Evolutionary conservation across 805 yeast genomes (phyloP).

Genomic region (Starmerella sp.): DNA sequence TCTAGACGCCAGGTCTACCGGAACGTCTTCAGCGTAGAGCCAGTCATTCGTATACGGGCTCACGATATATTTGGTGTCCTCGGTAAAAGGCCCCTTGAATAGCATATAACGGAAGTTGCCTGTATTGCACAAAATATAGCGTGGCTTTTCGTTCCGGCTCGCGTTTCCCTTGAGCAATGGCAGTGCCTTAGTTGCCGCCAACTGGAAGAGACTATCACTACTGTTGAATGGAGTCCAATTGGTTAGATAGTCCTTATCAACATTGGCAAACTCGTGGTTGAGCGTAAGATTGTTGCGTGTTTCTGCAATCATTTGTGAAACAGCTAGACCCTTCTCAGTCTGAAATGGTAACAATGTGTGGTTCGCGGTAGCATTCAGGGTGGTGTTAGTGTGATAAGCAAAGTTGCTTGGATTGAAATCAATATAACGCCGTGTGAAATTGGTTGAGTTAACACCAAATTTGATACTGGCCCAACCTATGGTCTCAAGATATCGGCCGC

Average conservation of each 20-base stretch:
- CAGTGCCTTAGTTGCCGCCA: slow-evolving; percentile 49
- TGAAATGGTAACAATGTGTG: slow-evolving; percentile 30
- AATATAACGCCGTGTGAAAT: slow-evolving; percentile 54
- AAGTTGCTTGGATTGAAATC: slow-evolving; percentile 74
- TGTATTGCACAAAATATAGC: slow-evolving; percentile 63
- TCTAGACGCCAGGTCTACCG: slow-evolving; percentile 43
- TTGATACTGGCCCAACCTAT: slow-evolving; percentile 72
- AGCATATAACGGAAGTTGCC: slow-evolving; percentile 84
- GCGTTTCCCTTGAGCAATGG: slow-evolving; percentile 28
- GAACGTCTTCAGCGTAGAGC: slow-evolving; percentile 51
- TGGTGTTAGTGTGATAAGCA: slow-evolving; percentile 42
- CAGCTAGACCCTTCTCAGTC: slow-evolving; percentile 43
- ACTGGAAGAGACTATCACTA: slow-evolving; percentile 43
- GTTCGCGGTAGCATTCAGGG: slow-evolving; percentile 16
- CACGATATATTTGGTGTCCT: slow-evolving; percentile 67
- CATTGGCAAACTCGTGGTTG: slow-evolving; percentile 48
- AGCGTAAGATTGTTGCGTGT: slow-evolving; percentile 42
- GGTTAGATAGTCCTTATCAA: slow-evolving; percentile 55
- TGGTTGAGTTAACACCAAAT: neutral
- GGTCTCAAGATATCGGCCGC: slow-evolving; percentile 89
- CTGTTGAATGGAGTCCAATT: slow-evolving; percentile 56
- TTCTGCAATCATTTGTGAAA: slow-evolving; percentile 36
- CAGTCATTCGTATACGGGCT: slow-evolving; percentile 79
- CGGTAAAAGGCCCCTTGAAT: slow-evolving; percentile 72
- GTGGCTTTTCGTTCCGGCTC: slow-evolving; percentile 27